Percentiles rank a stretch among this genome's conserved stretches.
Conservation (phyloP, 805 yeast genomes). For the Kodamaea kaohsiungensis region DNA sequence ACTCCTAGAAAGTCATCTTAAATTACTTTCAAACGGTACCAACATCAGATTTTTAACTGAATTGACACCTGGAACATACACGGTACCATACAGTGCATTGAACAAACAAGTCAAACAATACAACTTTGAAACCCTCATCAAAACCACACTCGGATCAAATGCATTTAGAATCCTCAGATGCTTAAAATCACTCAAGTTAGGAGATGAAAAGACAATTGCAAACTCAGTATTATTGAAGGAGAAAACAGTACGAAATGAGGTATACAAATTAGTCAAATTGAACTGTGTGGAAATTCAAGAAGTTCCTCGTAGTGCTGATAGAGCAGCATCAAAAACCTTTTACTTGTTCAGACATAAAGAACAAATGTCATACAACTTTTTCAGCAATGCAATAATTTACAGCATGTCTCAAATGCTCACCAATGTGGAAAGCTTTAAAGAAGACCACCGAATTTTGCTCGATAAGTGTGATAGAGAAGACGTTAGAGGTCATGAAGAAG, state of each 20-base stretch:
- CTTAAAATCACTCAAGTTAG: slow-evolving; percentile 64
- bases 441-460: slow-evolving; percentile 63
- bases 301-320: slow-evolving; percentile 86
- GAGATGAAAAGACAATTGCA: slow-evolving; percentile 83
- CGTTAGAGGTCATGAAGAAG: slow-evolving; percentile 79
- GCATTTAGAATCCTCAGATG: slow-evolving; percentile 78
- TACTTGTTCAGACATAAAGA: slow-evolving; percentile 73
- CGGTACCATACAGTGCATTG: slow-evolving; percentile 61
- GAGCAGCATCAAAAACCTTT: slow-evolving; percentile 87
- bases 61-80: slow-evolving; percentile 54
- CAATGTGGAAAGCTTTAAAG: slow-evolving; percentile 52
- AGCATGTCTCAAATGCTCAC: slow-evolving; percentile 55
- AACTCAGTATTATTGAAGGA: slow-evolving; percentile 77
- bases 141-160: slow-evolving; percentile 62
- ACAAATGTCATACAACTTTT: slow-evolving; percentile 29
- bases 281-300: slow-evolving; percentile 89
- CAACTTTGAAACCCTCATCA: slow-evolving; percentile 57
- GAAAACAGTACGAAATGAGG: slow-evolving; percentile 68
- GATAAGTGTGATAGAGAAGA: slow-evolving; percentile 88
- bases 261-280: slow-evolving; percentile 63
- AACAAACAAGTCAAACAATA: slow-evolving; percentile 46
- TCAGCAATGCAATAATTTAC: slow-evolving; percentile 46
- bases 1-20: slow-evolving; percentile 62
- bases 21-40: slow-evolving; percentile 55
- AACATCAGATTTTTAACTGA: slow-evolving; percentile 61